Conservation (phyloP, 2,329 filamentous ascomycete genomes). For the Pseudofabraea citricarpa region DNA sequence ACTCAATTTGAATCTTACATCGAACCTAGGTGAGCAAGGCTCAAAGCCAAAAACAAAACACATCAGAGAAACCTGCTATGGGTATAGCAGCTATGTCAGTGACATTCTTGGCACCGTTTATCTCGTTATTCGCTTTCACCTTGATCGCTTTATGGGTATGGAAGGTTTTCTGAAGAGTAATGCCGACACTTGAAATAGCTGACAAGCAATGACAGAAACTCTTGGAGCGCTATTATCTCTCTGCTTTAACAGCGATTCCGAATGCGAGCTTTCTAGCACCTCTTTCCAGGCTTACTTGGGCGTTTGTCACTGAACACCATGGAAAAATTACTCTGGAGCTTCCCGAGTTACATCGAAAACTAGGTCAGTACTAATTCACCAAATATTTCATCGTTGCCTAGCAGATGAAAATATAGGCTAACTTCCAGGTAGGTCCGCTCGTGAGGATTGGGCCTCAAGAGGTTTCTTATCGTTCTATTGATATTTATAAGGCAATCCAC, state of each 20-base stretch:
- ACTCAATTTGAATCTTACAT: too few relatives aligned
- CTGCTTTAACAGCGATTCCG: constrained; percentile 5
- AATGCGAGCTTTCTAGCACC: constrained; percentile 6
- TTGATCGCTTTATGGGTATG: too few relatives aligned
- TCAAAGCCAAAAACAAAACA: too few relatives aligned
- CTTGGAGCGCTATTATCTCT: constrained; percentile 1
- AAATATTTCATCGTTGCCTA: not conserved
- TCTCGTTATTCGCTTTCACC: too few relatives aligned
- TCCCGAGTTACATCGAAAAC: constrained; percentile 4
- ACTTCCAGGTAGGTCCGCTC: constrained; percentile 3
- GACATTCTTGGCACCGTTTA: too few relatives aligned
- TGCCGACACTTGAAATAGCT: too few relatives aligned
- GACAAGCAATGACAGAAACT: too few relatives aligned
- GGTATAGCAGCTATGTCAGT: too few relatives aligned
- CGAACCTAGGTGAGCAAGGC: too few relatives aligned
- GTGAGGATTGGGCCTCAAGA: constrained; percentile 8
- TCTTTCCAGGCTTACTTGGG: constrained; percentile 6
- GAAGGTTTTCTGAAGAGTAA: too few relatives aligned
- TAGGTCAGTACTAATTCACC: not conserved
- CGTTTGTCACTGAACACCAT: constrained; percentile 3
- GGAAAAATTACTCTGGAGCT: constrained; percentile 7
- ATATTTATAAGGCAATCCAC: constrained; percentile 7
- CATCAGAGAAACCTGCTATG: too few relatives aligned
- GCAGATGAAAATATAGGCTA: not conserved
- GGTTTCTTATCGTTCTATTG: constrained; percentile 7